Evolutionary conservation across 257 asterid genomes (phyloP).

Genomic region (Nicotiana otophora): DNA sequence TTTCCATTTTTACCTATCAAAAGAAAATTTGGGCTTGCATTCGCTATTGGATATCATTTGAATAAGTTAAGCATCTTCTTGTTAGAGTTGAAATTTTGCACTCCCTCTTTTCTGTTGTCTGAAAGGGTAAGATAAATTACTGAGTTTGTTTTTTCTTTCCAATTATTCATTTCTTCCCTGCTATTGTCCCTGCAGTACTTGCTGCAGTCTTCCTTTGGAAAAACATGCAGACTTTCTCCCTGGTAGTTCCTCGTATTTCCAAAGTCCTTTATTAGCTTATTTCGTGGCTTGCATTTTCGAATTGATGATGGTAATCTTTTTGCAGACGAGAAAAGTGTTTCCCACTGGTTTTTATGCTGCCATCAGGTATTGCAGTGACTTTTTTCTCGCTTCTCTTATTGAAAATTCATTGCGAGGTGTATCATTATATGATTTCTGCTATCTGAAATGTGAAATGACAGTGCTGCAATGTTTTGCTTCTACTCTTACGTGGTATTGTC

Average conservation of each 20-base stretch:
- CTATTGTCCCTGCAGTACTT: conserved; percentile 50
- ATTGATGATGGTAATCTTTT: background rate
- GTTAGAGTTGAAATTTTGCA: background rate
- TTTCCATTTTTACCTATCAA: background rate
- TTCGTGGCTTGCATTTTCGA: background rate
- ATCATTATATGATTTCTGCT: conserved; percentile 1
- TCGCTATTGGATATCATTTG: background rate
- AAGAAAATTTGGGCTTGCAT: background rate
- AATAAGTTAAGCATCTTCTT: background rate
- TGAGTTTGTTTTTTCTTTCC: background rate
- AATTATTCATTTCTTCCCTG: conserved; percentile 2
- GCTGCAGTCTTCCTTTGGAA: conserved; percentile 60
- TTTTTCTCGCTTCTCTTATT: background rate
- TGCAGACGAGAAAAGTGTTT: conserved; percentile 53
- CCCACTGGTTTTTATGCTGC: conserved; percentile 58
- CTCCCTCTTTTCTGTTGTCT: background rate
- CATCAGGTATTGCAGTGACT: conserved; percentile 48
- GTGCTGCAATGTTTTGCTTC: conserved; percentile 91
- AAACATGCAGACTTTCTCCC: conserved; percentile 60
- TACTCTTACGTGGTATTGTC: conserved; percentile 72
- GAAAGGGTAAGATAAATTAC: background rate
- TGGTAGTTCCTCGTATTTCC: conserved; percentile 39
- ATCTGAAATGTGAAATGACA: conserved; percentile 15
- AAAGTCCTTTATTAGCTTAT: background rate
- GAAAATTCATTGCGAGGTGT: background rate